Conservation (phyloP, 768 basidiomycete species). For the Goffeauzyma gilvescens region DNA sequence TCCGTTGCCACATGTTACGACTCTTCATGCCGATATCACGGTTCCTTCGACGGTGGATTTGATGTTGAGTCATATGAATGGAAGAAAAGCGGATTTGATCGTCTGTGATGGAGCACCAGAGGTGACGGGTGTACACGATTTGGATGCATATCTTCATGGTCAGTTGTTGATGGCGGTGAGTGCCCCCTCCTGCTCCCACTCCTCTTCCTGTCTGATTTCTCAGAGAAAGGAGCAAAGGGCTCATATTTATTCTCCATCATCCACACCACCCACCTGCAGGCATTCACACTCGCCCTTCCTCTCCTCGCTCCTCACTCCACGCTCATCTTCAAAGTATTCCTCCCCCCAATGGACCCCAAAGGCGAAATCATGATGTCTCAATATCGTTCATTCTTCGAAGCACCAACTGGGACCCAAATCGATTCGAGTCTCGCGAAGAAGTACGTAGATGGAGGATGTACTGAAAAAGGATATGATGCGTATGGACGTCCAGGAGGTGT, state of each 20-base stretch:
- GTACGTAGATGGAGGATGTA: slow-evolving; percentile 1
- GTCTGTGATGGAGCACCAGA: slow-evolving; percentile 39
- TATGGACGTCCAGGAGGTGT: slow-evolving; percentile 31
- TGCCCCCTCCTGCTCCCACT: neutral
- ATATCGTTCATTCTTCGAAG: slow-evolving; percentile 33
- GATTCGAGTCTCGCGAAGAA: slow-evolving; percentile 3
- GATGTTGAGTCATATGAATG: slow-evolving; percentile 34
- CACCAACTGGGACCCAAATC: slow-evolving; percentile 6
- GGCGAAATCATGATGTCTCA: slow-evolving; percentile 33
- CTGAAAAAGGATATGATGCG: slow-evolving; percentile 14
- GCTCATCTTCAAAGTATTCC: slow-evolving; percentile 37
- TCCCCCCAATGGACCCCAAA: slow-evolving; percentile 29
- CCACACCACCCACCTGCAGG: slow-evolving; percentile 17
- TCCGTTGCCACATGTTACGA: slow-evolving; percentile 33
- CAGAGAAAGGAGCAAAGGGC: neutral
- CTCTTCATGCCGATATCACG: slow-evolving; percentile 36
- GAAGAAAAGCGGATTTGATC: slow-evolving; percentile 34
- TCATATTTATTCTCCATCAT: neutral
- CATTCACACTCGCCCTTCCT: slow-evolving; percentile 34
- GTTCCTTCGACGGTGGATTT: slow-evolving; percentile 31
- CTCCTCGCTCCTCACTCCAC: slow-evolving; percentile 33
- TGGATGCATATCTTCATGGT: slow-evolving; percentile 37
- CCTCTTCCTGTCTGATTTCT: neutral
- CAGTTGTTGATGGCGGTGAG: slow-evolving; percentile 35
- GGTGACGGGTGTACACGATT: slow-evolving; percentile 36